Base-by-base conservation (phyloP, 371 early-diverging fungal genomes). In the Fennellomyces sp. region DNA sequence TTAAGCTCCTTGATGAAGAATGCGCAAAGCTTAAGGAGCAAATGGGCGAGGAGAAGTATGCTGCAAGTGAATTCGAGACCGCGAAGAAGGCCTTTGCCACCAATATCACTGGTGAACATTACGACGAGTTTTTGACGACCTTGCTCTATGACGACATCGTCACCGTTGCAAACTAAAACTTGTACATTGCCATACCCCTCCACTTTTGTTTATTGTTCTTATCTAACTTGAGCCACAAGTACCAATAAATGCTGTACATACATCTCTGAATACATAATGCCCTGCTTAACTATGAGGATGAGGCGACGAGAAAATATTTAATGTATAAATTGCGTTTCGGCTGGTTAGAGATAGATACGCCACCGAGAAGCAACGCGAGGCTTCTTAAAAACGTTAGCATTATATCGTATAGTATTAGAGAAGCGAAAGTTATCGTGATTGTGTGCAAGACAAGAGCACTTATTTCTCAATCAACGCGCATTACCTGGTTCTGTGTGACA, bases 91-190 rank as follows among this genome's bases (percentile, higher is more conserved):
- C 81, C 68, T 80, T 96, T 47, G 85, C 83, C 28, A 73, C 83
- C 48, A 93, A 94, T 65, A 82, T 94, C 71, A 87, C 86, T 28
- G 94, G 94, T 41, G 69, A 85, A 58, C 48, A 56, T 39, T 94
- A 93, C 73, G 87, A 91, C 38, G 97, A 96, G 65, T 96, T 96
- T 80, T 76, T 96, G 74, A 96, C 97, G 49, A 86, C 88, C 1
- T 71, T 90, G 57, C 81, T 88, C 67, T 93, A 93, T 69, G 86
- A 90, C 68, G 86, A 88, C 39, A 86, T 91, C 53, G 74, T 78
- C 65, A 67, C 55, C 42, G 27, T 52, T 35, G 41, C 30, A 45
- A 23, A 45, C 4, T 0, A 17, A 45, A 11, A 1, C 45, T n/a
- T 33, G 35, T 33, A 17, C 4, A 21, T 45, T 45, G 2, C n/a